Evolutionary conservation across 176 grass and related monocot species (phyloP), one percentile per base, ranked within the genome.

Genomic region (Musa beccarii): DNA sequence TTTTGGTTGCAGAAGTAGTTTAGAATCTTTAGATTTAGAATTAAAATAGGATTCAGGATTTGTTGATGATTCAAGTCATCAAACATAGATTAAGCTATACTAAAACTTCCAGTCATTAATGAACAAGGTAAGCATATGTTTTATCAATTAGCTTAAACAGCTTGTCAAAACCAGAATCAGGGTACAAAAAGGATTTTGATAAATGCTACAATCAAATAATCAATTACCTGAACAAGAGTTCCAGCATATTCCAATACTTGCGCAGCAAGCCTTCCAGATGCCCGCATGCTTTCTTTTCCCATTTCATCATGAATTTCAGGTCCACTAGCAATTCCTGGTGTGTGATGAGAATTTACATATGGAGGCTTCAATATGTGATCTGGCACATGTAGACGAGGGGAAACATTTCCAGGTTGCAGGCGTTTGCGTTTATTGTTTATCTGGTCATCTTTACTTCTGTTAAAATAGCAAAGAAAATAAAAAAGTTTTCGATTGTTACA

Each of bases 161-260:
- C 13, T 79, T 49, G 70, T 67, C 80, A 43, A 77, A 72, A 10
- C 62, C 34, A 79, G 9, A 86, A 78, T 54, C 17, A 72, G 2
- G 29, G 21, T 1, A 10, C 16, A 17, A 74, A 19, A 1, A 66
- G 28, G 20, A 83, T 49, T 13, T 74, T 6, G 61, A 82, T 21
- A 77, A 75, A 75, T 52, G 76, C 12, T 78, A 74, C 17, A 79
- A 50, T 51, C 9, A 11, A 63, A n/a, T 79, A 49, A 52, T 53
- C 22, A 69, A 70, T 90, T 89, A 98, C 94, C 85, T 93, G 87
- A 71, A 98, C 86, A 82, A 93, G 90, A 76, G 82, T 86, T 28
- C 90, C 86, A 8, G 90, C 84, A 87, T 87, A 89, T 73, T 93
- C 85, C 78, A 98, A 89, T 76, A 98, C 90, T 88, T 98, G 88